Percentiles rank a stretch among this genome's conserved stretches.
Evolutionary conservation across 495 filamentous ascomycete species (phyloP).

Genomic region (Annulohypoxylon maeteangense): DNA sequence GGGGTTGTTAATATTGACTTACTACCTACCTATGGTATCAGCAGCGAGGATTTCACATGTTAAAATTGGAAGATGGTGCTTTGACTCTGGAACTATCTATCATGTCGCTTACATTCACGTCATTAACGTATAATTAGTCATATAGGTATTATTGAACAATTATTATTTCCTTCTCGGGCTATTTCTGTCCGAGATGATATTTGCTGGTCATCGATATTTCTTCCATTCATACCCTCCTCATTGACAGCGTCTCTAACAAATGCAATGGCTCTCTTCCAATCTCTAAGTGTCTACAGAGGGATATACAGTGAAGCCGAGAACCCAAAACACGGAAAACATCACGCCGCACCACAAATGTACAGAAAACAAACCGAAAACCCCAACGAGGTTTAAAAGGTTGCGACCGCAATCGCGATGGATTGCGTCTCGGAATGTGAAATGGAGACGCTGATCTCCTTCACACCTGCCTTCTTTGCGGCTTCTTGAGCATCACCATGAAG

Average conservation of each 20-base stretch:
- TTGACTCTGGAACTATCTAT: too few species aligned
- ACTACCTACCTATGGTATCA: not conserved
- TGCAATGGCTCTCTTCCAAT: not conserved
- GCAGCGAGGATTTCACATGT: conserved; percentile 17
- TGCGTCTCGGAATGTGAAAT: conserved; percentile 94
- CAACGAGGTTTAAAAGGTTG: conserved; percentile 66
- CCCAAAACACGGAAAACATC: conserved; percentile 32
- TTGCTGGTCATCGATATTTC: not conserved
- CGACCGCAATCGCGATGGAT: conserved; percentile 90
- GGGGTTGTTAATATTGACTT: too few species aligned
- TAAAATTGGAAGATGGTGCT: not conserved
- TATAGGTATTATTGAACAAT: not conserved
- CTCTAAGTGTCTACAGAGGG: conserved; percentile 31
- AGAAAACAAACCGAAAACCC: conserved; percentile 19
- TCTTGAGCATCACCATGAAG: conserved; percentile 84
- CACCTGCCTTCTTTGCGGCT: conserved; percentile 82
- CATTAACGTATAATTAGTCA: not conserved
- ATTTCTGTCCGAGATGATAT: not conserved
- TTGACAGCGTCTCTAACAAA: conserved; percentile 17
- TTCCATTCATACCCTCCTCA: not conserved
- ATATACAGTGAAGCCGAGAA: conserved; percentile 43
- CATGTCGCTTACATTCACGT: not conserved
- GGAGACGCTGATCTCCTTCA: conserved; percentile 88
- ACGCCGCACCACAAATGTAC: conserved; percentile 23
- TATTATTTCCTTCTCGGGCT: conserved; percentile 8